Conservation (phyloP, 2,329 filamentous ascomycete genomes). For the Penicillium freii region DNA sequence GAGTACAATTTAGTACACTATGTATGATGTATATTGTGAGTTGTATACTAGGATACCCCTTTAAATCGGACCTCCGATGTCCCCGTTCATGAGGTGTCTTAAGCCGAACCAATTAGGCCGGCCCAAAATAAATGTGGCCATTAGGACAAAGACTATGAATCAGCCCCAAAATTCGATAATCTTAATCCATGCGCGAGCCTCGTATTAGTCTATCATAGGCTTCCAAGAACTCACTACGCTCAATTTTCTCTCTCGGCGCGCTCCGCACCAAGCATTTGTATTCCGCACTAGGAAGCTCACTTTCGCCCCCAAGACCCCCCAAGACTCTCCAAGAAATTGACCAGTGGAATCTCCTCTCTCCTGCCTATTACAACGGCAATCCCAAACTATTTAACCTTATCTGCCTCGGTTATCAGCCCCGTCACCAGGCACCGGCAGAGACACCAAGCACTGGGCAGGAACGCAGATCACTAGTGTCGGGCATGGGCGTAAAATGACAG, state of each 20-base stretch:
- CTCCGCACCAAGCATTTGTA: conserved; percentile 3
- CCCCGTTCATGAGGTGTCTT: not conserved
- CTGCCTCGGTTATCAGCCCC: not conserved
- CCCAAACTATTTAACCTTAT: not conserved
- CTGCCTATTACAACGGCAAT: not conserved
- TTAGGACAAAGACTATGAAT: not conserved
- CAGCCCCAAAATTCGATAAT: conserved; percentile 5
- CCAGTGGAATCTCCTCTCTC: not conserved
- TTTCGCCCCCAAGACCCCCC: not conserved
- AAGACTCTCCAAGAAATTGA: not conserved
- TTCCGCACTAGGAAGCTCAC: conserved; percentile 1
- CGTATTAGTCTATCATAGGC: not conserved
- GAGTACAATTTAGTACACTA: not conserved
- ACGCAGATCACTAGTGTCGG: not conserved
- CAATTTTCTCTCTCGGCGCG: not conserved
- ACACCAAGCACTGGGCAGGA: conserved; percentile 1
- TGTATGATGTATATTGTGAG: not conserved
- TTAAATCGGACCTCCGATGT: not conserved
- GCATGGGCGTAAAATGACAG: not conserved
- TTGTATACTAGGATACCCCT: not conserved
- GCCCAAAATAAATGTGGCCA: not conserved
- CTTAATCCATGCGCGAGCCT: not conserved
- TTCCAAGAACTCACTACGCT: not conserved
- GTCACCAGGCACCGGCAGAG: not conserved
- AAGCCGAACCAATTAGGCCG: not conserved